phyloP scores from a whole-genome alignment of 331 rosid species.

The Acacia pycnantha region DNA sequence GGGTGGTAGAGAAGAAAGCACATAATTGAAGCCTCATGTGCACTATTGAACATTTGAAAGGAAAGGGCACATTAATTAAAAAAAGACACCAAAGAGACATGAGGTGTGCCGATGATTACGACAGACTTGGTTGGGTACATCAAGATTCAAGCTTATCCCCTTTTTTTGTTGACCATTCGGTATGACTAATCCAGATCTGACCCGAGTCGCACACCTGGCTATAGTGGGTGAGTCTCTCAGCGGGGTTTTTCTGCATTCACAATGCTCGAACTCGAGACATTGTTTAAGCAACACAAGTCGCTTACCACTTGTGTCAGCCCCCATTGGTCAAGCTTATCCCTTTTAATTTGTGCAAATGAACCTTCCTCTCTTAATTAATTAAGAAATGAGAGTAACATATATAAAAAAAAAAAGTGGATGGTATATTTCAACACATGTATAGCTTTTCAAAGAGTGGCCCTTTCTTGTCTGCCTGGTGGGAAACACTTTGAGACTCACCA shows the following conservation, averaged over 20 bases:
- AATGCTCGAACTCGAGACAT: no score
- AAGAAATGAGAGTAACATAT: background rate
- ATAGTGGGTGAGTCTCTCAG: no score
- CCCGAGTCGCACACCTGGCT: no score
- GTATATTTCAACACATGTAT: slow-evolving; percentile 43
- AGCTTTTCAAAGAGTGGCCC: slow-evolving; percentile 47
- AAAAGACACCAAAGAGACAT: background rate
- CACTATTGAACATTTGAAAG: background rate
- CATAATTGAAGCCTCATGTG: background rate
- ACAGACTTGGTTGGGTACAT: background rate
- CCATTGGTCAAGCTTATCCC: slow-evolving; percentile 36
- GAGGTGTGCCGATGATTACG: slow-evolving; percentile 10
- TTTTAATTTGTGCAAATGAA: background rate
- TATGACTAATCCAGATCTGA: no score
- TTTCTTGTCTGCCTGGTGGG: slow-evolving; percentile 60
- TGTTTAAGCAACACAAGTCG: no score
- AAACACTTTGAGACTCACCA: slow-evolving; percentile 48
- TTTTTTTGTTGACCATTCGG: no score
- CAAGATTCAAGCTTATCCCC: slow-evolving; percentile 26
- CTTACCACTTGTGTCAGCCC: no score
- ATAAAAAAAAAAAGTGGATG: slow-evolving; percentile 2
- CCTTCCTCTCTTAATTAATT: background rate
- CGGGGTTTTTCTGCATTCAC: no score
- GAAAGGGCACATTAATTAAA: background rate
- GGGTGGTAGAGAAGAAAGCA: background rate